Conservation (phyloP, 2,329 filamentous ascomycete species). For the Ambrosiella cleistominuta region DNA sequence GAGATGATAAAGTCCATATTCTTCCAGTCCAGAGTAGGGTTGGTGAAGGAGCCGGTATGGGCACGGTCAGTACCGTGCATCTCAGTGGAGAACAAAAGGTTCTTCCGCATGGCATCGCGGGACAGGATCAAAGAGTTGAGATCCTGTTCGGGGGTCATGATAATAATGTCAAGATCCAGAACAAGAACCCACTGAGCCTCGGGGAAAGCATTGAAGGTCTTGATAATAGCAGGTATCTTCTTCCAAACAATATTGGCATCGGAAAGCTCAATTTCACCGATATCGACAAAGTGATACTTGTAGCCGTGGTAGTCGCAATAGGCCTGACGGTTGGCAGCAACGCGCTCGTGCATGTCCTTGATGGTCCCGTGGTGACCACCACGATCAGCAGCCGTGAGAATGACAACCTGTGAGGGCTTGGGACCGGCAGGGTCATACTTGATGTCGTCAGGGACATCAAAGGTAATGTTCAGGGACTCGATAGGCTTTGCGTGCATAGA, state of each 20-base stretch:
- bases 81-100: constrained; percentile 8
- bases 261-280: constrained; percentile 11
- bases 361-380: constrained; percentile 12
- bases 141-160: constrained; percentile 9
- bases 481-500: constrained; percentile 3
- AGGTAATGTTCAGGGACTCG: constrained; percentile 7
- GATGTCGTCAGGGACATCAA: constrained; percentile 10
- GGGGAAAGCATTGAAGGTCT: constrained; percentile 12
- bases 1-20: constrained; percentile 12
- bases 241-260: constrained; percentile 11
- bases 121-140: constrained; percentile 13
- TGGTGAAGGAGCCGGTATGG: constrained; percentile 8
- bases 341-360: constrained; percentile 11
- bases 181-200: constrained; percentile 12
- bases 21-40: constrained; percentile 11
- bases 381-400: constrained; percentile 11
- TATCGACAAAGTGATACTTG: constrained; percentile 13
- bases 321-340: constrained; percentile 11
- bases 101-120: constrained; percentile 10
- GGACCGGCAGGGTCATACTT: constrained; percentile 11
- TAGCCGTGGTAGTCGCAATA: constrained; percentile 12
- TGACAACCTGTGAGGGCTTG: constrained; percentile 9
- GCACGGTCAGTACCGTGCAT: constrained; percentile 4
- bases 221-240: constrained; percentile 12
- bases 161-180: constrained; percentile 12